Evolutionary conservation across 164 flowering plant genomes (phyloP).

Genomic region (Umbilicus rupestris): DNA sequence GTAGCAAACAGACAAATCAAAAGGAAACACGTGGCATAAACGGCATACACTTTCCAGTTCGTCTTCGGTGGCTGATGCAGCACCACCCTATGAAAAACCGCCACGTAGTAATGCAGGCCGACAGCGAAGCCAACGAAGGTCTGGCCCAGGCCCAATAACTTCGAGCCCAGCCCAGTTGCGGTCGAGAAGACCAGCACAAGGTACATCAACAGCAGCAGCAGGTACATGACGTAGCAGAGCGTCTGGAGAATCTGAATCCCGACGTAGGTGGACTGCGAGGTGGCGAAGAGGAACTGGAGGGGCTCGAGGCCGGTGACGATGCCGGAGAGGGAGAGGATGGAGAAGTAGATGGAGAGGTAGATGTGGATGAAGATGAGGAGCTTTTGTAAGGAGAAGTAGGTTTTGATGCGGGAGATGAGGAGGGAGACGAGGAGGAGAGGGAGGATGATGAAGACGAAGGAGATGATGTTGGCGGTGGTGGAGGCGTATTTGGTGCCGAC

Average conservation of each 20-base stretch:
- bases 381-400: slow-evolving; percentile 73
- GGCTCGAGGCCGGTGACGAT: slow-evolving; percentile 76
- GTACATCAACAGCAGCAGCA: slow-evolving; percentile 64
- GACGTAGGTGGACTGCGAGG: slow-evolving; percentile 63
- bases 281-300: slow-evolving; percentile 58
- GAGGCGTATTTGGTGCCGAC: slow-evolving; percentile 75
- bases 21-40: slow-evolving; percentile 81
- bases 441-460: slow-evolving; percentile 62
- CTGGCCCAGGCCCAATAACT: slow-evolving; percentile 66
- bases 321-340: slow-evolving; percentile 58
- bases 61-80: slow-evolving; percentile 71
- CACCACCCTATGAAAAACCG: slow-evolving; percentile 77
- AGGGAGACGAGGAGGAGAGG: slow-evolving; percentile 71
- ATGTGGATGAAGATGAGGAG: slow-evolving; percentile 65
- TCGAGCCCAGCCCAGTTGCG: slow-evolving; percentile 46
- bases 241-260: slow-evolving; percentile 69
- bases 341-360: slow-evolving; percentile 81
- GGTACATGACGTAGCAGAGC: slow-evolving; percentile 63
- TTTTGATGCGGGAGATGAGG: slow-evolving; percentile 49
- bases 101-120: slow-evolving; percentile 75
- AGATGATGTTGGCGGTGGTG: slow-evolving; percentile 40
- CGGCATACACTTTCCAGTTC: slow-evolving; percentile 76
- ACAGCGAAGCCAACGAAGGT: slow-evolving; percentile 64
- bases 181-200: slow-evolving; percentile 64
- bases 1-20: slow-evolving; percentile 48